phyloP scores from a whole-genome alignment of 1,284 basidiomycete genomes.

The Termitomyces sp. region DNA sequence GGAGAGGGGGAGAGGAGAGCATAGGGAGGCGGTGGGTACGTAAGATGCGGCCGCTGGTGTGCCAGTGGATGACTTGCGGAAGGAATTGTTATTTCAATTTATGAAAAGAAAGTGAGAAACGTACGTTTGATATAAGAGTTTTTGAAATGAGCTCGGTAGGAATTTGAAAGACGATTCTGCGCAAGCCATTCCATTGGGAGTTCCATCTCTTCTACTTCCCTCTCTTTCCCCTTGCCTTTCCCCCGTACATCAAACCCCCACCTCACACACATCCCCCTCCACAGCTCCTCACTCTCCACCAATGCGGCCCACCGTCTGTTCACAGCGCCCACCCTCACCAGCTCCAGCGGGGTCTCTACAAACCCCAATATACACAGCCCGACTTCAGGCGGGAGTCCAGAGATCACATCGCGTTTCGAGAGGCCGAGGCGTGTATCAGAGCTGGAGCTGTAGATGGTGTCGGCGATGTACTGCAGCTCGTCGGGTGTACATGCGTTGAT shows the following conservation, averaged over 20 bases:
- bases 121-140: conserved; percentile 71
- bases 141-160: conserved; percentile 71
- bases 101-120: conserved; percentile 25
- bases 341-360: conserved; percentile 76
- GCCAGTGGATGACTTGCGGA: conserved; percentile 86
- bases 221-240: conserved; percentile 16
- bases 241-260: conserved; percentile 42
- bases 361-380: conserved; percentile 78
- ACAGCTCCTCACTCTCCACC: conserved; percentile 79
- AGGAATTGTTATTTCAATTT: too few relatives aligned
- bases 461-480: conserved; percentile 79
- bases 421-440: conserved; percentile 63
- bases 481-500: conserved; percentile 63
- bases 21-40: conserved; percentile 65
- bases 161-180: too few relatives aligned
- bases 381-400: conserved; percentile 80
- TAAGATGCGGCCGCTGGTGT: conserved; percentile 73
- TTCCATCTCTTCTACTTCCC: conserved; percentile 1
- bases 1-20: conserved; percentile 28
- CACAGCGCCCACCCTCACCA: conserved; percentile 72
- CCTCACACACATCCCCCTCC: conserved; percentile 74
- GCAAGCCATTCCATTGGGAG: background rate
- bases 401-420: conserved; percentile 77
- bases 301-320: conserved; percentile 75
- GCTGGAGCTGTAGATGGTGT: conserved; percentile 65